Evolutionary conservation across 768 basidiomycete genomes (phyloP), one percentile per base, ranked within the genome.

Genomic region (Boletus rex-veris): DNA sequence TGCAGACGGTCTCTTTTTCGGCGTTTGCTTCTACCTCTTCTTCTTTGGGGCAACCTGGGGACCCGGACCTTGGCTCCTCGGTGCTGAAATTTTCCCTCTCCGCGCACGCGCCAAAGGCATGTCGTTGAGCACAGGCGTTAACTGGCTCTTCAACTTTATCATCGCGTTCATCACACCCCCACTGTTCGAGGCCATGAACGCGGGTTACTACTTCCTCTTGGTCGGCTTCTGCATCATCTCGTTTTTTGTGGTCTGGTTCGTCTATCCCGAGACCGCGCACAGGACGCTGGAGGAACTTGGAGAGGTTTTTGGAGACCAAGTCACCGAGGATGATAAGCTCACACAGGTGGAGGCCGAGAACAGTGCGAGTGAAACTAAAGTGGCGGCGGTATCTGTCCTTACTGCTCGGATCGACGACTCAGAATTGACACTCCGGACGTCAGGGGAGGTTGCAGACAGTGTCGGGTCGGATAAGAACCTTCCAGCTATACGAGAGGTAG

Each of bases 21-120:
- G 77, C 54, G 75, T 82, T 50, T 79, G 79, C 59, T 59, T 80
- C n/a, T 85, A 84, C 63, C 73, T 85, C 21, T 82, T 84, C 64
- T 74, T 82, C 59, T 83, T 77, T 48, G 80, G 78, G 6, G 78
- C 77, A 19, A 78, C 80, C 60, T 80, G 80, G 80, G 80, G 80
- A 38, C 80, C 80, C 0, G 73, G 73, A 19, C 77, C 80, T 2
- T 82, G 79, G 80, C 71, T 80, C 11, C 75, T 82, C 44, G 73
- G 74, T 16, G 79, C 78, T 2, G 81, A 82, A 54, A 71, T 81
- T 39, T 81, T 80, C 58, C 77, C 72, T 36, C 68, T 71, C 49
- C 69, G 71, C 6, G 71, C 71, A 16, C 71, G 72, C 40, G 74
- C 73, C 48, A 72, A 69, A 36, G 73, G 72, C 48, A 75, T 73